phyloP scores from a whole-genome alignment of 108 stramenopile species.

The Schizochytrium sp. region DNA sequence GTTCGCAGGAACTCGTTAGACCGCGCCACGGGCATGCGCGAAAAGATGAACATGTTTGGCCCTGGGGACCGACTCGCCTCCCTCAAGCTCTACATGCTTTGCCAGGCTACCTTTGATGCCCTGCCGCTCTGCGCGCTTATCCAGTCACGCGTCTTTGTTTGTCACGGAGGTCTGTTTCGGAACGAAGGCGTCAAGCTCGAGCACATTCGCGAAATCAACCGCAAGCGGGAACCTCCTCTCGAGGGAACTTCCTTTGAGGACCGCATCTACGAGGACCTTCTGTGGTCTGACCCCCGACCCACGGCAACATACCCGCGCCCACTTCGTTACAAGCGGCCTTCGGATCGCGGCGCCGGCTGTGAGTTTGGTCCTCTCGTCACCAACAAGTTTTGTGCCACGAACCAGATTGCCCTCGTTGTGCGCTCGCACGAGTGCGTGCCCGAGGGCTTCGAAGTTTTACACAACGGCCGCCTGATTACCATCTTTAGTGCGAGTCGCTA shows the following conservation, averaged over 20 bases:
- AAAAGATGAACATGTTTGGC: not conserved
- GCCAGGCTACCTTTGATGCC: slow-evolving; percentile 41
- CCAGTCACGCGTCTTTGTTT: slow-evolving; percentile 48
- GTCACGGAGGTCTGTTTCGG: slow-evolving; percentile 56
- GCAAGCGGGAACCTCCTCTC: slow-evolving; percentile 40
- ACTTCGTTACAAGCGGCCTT: slow-evolving; percentile 40
- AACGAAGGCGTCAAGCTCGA: slow-evolving; percentile 40
- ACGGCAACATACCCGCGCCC: slow-evolving; percentile 15
- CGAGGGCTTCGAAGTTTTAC: slow-evolving; percentile 45
- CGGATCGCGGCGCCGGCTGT: slow-evolving; percentile 51
- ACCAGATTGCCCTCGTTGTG: slow-evolving; percentile 44
- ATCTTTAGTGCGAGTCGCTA: slow-evolving; percentile 56
- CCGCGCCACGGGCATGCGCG: not conserved
- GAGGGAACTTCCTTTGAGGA: slow-evolving; percentile 40
- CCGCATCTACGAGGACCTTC: slow-evolving; percentile 43
- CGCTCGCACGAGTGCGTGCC: slow-evolving; percentile 60
- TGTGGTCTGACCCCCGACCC: slow-evolving; percentile 51
- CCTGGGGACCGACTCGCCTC: slow-evolving; percentile 8
- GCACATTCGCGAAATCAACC: slow-evolving; percentile 43
- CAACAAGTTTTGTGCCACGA: slow-evolving; percentile 45
- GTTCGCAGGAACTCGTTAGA: not conserved
- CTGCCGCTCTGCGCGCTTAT: slow-evolving; percentile 55
- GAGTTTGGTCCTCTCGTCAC: slow-evolving; percentile 53
- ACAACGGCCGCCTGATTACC: slow-evolving; percentile 48
- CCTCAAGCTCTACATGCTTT: slow-evolving; percentile 33